phyloP scores from a whole-genome alignment of 2,329 filamentous ascomycete species.

The Trichoderma atroviride region DNA sequence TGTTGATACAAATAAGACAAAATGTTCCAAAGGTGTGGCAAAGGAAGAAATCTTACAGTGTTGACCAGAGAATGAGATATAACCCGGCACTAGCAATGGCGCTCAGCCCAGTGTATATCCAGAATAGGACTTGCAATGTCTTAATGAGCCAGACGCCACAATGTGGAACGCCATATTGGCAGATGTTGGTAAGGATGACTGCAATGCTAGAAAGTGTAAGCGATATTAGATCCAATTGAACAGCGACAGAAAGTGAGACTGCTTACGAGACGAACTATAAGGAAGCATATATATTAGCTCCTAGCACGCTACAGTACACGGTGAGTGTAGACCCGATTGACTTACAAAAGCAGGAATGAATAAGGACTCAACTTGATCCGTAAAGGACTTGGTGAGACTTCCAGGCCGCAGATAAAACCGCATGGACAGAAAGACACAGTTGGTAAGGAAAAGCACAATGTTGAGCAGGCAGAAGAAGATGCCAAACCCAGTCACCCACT shows the following conservation, averaged over 20 bases:
- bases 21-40: not conserved
- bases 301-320: not conserved
- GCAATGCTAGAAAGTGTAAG: slow-evolving; percentile 52
- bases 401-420: slow-evolving; percentile 72
- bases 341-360: slow-evolving; percentile 70
- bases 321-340: not conserved
- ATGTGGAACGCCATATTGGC: slow-evolving; percentile 70
- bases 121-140: slow-evolving; percentile 69
- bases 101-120: slow-evolving; percentile 72
- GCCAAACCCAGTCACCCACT: slow-evolving; percentile 62
- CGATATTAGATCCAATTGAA: not conserved
- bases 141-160: slow-evolving; percentile 63
- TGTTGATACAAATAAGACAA: slow-evolving; percentile 30
- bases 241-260: not conserved
- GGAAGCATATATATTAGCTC: not conserved
- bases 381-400: slow-evolving; percentile 70
- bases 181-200: slow-evolving; percentile 76
- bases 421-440: slow-evolving; percentile 65
- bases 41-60: slow-evolving; percentile 46
- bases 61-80: slow-evolving; percentile 73
- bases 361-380: slow-evolving; percentile 76
- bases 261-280: slow-evolving; percentile 49
- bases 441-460: slow-evolving; percentile 62
- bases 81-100: slow-evolving; percentile 68
- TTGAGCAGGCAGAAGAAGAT: slow-evolving; percentile 65